These are phyloP conservation scores for Exophiala lecanii-corni DNA, from an alignment of 2,329 filamentous ascomycete species.

Conservation along the genomic window DNA sequence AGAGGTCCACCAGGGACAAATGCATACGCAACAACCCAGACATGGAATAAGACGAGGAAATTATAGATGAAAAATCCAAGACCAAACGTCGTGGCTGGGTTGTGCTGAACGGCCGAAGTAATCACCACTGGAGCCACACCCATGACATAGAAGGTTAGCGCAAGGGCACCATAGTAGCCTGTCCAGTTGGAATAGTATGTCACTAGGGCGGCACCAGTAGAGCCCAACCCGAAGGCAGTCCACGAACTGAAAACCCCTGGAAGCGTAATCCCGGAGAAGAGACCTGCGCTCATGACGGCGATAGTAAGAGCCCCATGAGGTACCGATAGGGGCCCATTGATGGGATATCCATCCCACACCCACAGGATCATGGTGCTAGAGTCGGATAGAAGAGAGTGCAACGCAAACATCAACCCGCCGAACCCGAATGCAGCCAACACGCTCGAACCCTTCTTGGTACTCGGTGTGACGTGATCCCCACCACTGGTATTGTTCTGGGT, in stretches of 20 bases:
- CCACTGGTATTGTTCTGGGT: conserved; percentile 54
- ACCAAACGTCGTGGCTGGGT: conserved; percentile 76
- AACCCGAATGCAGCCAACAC: conserved; percentile 71
- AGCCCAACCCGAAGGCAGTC: conserved; percentile 73
- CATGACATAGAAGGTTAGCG: conserved; percentile 73
- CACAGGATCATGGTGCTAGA: conserved; percentile 98
- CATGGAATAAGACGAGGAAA: conserved; percentile 90
- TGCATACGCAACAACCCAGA: conserved; percentile 97
- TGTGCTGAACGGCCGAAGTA: conserved; percentile 68
- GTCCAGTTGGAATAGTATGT: conserved; percentile 77
- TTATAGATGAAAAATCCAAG: conserved; percentile 89
- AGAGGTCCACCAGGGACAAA: conserved; percentile 93
- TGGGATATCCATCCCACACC: conserved; percentile 95
- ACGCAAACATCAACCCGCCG: conserved; percentile 76
- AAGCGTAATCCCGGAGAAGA: conserved; percentile 69
- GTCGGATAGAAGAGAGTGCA: conserved; percentile 91
- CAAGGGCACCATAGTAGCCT: conserved; percentile 80
- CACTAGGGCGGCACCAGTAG: conserved; percentile 70
- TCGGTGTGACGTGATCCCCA: conserved; percentile 47
- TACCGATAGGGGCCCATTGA: conserved; percentile 78
- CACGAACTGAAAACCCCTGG: conserved; percentile 71
- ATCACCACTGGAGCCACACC: conserved; percentile 73
- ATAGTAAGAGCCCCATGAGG: conserved; percentile 89
- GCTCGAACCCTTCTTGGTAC: conserved; percentile 61
- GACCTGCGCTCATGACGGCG: conserved; percentile 76